Base-by-base conservation (phyloP, 2,329 filamentous ascomycete species). In the Nothophaeocryptopus gaeumannii region DNA sequence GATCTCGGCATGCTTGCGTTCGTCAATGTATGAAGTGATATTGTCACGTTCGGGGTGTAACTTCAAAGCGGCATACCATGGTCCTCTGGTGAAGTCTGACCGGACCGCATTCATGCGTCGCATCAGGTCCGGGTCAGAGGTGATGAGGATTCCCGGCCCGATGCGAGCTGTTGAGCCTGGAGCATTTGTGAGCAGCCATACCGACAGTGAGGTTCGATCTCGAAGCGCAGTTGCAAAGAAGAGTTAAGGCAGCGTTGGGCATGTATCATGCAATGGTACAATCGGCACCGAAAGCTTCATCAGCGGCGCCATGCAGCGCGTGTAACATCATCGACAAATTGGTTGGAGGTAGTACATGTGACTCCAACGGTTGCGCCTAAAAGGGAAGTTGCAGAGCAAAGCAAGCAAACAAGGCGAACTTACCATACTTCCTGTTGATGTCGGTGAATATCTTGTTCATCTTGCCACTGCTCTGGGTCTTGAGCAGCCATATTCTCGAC, bases 21-120 rank as follows among this genome's bases (percentile, higher is more conserved):
- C 70, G 49, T 72, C 69, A 33, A 64, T 62, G 37, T 67, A 63
- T 8, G 67, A 70, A 8, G 65, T 67, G 55, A 72, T 69, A 55
- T 70, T 71, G 51, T 71, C 69, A 4, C 66, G 63, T 20, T 68
- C 67, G 2, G 69, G 69, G 48, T 71, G 68, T 16, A 72, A 63
- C 43, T 70, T 66, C 33, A 71, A 54, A 0, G 64, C 67, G 5
- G 61, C 61, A 55, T 70, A 70, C 66, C 67, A 71, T 26, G 61
- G 61, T 20, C 65, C 63, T 58, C 68, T 52, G 15, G 63, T 67
- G 55, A 67, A 71, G 10, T 63, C 47, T 13, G 68, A 69, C 7
- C 68, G 61, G 15, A 69, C 67, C 7, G 67, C 69, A 43, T 63
- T 70, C 68, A 71, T 70, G 36, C 65, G 65, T n/a, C 62, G 63